phyloP scores from a whole-genome alignment of 2,329 filamentous ascomycete genomes.

The Clathrospora elynae region DNA sequence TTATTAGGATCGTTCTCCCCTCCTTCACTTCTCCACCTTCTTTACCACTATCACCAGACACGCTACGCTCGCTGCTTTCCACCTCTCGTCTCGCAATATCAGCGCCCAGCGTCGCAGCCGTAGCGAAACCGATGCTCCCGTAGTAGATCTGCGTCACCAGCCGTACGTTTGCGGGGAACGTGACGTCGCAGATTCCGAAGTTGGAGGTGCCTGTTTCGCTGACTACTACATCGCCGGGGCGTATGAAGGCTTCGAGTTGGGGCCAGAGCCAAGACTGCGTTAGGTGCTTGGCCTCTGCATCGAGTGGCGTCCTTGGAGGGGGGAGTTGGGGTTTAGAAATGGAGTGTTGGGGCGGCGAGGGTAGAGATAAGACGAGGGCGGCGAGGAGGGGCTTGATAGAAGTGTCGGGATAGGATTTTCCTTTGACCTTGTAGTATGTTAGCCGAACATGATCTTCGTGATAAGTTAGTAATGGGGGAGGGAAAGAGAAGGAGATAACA shows the following conservation, averaged over 20 bases:
- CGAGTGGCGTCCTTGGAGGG: conserved; percentile 32
- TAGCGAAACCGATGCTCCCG: conserved; percentile 51
- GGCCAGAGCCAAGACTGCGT: conserved; percentile 53
- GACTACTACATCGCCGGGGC: conserved; percentile 46
- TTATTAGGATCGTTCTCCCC: conserved; percentile 60
- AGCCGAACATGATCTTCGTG: conserved; percentile 47
- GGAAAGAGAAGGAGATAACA: not conserved
- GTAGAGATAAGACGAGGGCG: conserved; percentile 33
- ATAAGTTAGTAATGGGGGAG: conserved; percentile 18
- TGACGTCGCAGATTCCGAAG: conserved; percentile 46
- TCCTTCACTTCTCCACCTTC: not conserved
- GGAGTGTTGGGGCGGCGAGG: conserved; percentile 27
- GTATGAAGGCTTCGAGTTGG: conserved; percentile 45
- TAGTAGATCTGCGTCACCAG: conserved; percentile 52
- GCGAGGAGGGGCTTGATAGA: conserved; percentile 48
- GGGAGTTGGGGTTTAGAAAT: conserved; percentile 35
- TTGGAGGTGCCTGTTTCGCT: conserved; percentile 50
- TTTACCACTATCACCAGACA: too few species aligned
- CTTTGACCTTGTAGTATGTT: conserved; percentile 33
- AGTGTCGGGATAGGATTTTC: conserved; percentile 38
- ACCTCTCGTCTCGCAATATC: conserved; percentile 58
- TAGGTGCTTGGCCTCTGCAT: conserved; percentile 42
- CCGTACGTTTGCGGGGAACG: conserved; percentile 29
- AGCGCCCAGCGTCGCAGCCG: conserved; percentile 49
- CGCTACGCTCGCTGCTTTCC: too few species aligned